A percentile compares a stretch with the other conserved stretches of the same genome.
These are phyloP conservation scores for Lobosporangium transversale DNA, from an alignment of 192 early-diverging fungal species.

Conservation along the genomic window DNA sequence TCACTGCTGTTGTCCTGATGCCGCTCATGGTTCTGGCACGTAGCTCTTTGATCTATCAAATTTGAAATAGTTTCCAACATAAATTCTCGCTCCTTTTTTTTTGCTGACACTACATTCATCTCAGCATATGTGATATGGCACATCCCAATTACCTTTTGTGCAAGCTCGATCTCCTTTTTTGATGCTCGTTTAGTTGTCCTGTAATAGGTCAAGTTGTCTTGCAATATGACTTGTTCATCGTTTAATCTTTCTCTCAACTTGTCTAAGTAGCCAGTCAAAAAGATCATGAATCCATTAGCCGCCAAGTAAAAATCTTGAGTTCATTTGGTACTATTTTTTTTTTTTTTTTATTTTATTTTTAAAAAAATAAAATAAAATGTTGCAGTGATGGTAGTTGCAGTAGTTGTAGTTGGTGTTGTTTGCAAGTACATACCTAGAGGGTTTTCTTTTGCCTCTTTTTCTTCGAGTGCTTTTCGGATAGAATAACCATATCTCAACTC, in stretches of 20 bases:
- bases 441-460: constrained; percentile 51
- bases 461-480: constrained; percentile 40
- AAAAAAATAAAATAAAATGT: constrained; percentile 4
- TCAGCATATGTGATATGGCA: neutral
- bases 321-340: neutral
- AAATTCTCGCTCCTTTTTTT: no score
- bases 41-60: constrained; percentile 49
- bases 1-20: constrained; percentile 13
- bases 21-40: constrained; percentile 26
- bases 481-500: constrained; percentile 57
- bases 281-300: neutral
- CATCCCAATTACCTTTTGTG: constrained; percentile 48
- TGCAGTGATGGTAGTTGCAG: neutral
- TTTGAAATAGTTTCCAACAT: no score
- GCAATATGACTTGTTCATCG: constrained; percentile 26
- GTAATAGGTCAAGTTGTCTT: constrained; percentile 38
- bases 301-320: no score
- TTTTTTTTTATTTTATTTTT: neutral
- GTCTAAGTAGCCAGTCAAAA: neutral
- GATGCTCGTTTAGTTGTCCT: constrained; percentile 33
- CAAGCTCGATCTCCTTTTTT: constrained; percentile 48
- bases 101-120: neutral
- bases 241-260: constrained; percentile 29
- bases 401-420: no score
- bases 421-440: constrained; percentile 52